Conservation (phyloP, 768 basidiomycete genomes). For the Clathrus columnatus region DNA sequence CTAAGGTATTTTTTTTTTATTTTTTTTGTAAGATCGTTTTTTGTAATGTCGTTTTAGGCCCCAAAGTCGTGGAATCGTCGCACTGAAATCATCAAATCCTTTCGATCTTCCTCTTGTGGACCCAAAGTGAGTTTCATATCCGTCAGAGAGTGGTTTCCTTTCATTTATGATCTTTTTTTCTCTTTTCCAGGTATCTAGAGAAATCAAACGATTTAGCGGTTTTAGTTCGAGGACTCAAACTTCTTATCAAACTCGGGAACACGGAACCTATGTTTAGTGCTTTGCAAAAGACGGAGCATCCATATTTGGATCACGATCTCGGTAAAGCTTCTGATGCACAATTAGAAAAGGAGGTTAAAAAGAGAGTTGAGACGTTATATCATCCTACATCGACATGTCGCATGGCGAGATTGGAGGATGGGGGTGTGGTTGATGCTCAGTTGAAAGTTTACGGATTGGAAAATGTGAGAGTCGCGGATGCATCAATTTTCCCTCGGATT, state of each 20-base stretch:
- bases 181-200: slow-evolving; percentile 2
- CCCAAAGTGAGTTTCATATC: slow-evolving; percentile 15
- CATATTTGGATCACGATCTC: slow-evolving; percentile 30
- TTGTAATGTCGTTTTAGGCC: slow-evolving; percentile 3
- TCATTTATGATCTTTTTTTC: no score
- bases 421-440: slow-evolving; percentile 36
- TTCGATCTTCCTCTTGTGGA: slow-evolving; percentile 8
- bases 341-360: slow-evolving; percentile 26
- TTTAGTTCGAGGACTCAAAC: slow-evolving; percentile 33
- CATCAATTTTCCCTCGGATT: slow-evolving; percentile 36
- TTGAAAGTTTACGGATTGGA: slow-evolving; percentile 35
- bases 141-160: no score
- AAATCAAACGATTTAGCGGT: slow-evolving; percentile 14
- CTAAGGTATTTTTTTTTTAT: not conserved
- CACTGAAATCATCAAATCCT: slow-evolving; percentile 8
- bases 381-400: slow-evolving; percentile 34
- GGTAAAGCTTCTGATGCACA: slow-evolving; percentile 25
- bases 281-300: slow-evolving; percentile 23
- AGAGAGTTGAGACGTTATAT: slow-evolving; percentile 32
- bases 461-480: slow-evolving; percentile 40
- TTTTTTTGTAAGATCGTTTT: not conserved
- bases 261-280: slow-evolving; percentile 30
- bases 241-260: slow-evolving; percentile 29
- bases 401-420: slow-evolving; percentile 28
- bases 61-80: slow-evolving; percentile 1